A percentile compares a stretch with the other conserved stretches of the same genome.
Conservation (phyloP, 2,329 filamentous ascomycete genomes). For the Fusarium sp. region DNA sequence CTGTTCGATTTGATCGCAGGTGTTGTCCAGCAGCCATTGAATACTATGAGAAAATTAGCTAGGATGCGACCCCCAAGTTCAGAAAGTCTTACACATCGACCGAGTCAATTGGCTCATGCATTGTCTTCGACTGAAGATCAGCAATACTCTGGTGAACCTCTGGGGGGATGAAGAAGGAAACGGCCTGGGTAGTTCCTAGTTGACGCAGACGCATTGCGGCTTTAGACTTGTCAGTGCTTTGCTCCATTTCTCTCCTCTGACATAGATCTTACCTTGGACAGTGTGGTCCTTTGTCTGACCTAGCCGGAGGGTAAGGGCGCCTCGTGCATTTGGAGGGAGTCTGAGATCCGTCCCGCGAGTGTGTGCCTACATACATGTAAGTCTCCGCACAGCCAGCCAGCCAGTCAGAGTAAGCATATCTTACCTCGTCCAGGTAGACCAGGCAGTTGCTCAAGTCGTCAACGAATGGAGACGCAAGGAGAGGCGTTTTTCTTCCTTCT, state of each 20-base stretch:
- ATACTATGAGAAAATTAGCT: conserved; percentile 30
- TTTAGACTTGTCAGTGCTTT: conserved; percentile 37
- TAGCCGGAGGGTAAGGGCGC: conserved; percentile 66
- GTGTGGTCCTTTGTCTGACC: conserved; percentile 70
- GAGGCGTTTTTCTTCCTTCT: conserved; percentile 29
- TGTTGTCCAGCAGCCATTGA: conserved; percentile 71
- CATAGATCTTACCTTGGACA: conserved; percentile 55
- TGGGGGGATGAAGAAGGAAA: conserved; percentile 65
- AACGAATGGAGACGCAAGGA: conserved; percentile 37
- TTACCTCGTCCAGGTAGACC: conserved; percentile 69
- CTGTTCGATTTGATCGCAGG: conserved; percentile 68
- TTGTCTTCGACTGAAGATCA: conserved; percentile 51
- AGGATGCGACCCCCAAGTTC: not conserved
- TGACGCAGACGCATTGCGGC: conserved; percentile 73
- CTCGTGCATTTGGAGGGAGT: conserved; percentile 58
- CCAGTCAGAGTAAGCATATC: conserved; percentile 23
- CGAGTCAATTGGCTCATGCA: conserved; percentile 40
- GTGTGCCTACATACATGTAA: conserved; percentile 30
- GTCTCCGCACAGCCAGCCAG: not conserved
- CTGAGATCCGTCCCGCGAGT: conserved; percentile 66
- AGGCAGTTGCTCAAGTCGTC: conserved; percentile 47
- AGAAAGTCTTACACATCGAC: conserved; percentile 47
- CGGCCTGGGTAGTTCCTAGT: conserved; percentile 63
- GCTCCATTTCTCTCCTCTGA: too few species aligned
- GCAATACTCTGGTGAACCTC: conserved; percentile 72